Percentiles rank a stretch among this genome's conserved stretches.
Conservation (phyloP, 2,329 filamentous ascomycete species). For the Aureobasidium musti region DNA sequence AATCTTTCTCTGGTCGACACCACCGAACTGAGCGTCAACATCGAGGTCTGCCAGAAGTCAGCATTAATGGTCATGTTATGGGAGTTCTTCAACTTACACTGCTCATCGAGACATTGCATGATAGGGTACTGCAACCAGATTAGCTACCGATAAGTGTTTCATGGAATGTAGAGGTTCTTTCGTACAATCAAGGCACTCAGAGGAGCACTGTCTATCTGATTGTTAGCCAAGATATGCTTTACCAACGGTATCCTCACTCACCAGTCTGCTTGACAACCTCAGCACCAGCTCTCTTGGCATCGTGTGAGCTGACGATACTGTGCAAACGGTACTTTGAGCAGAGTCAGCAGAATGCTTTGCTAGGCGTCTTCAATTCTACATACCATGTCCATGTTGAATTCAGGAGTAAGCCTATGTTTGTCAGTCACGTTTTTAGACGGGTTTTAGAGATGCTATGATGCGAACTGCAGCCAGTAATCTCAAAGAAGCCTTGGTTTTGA, state of each 20-base stretch:
- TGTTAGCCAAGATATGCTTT: not conserved
- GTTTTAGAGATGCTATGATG: too few relatives aligned
- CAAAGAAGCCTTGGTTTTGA: too few relatives aligned
- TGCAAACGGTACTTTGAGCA: slow-evolving; percentile 63
- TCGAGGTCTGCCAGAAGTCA: slow-evolving; percentile 59
- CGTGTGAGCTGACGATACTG: slow-evolving; percentile 70
- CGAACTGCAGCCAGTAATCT: not conserved
- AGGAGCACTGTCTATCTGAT: slow-evolving; percentile 61
- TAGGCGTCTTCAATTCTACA: not conserved
- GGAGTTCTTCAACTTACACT: slow-evolving; percentile 47
- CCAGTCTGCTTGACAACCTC: slow-evolving; percentile 92
- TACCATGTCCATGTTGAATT: slow-evolving; percentile 80
- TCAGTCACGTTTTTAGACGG: slow-evolving; percentile 16
- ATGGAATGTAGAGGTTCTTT: slow-evolving; percentile 43
- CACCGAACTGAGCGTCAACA: slow-evolving; percentile 87
- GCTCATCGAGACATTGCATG: slow-evolving; percentile 88
- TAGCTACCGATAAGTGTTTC: not conserved
- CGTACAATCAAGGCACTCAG: slow-evolving; percentile 68
- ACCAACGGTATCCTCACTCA: not conserved
- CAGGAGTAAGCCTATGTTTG: slow-evolving; percentile 47
- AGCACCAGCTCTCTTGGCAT: slow-evolving; percentile 82
- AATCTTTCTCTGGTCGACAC: slow-evolving; percentile 82
- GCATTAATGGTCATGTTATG: slow-evolving; percentile 53
- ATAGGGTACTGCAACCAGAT: slow-evolving; percentile 43
- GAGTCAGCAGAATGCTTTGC: not conserved